Evolutionary conservation across 148 eudicot species (phyloP), one percentile per base, ranked within the genome.

Genomic region (Cornus florida): DNA sequence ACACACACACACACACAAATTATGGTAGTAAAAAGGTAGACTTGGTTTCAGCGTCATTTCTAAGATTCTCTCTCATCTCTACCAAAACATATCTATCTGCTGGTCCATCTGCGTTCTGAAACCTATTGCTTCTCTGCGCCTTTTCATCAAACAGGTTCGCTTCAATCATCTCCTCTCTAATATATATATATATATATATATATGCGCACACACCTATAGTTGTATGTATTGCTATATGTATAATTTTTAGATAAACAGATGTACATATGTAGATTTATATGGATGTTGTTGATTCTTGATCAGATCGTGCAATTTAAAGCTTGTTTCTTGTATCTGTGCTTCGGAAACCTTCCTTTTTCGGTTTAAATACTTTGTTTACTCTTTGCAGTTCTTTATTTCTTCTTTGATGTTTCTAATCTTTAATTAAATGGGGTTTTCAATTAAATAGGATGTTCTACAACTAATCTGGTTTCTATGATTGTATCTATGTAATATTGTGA

Each of bases 141-240:
- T 57, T 60, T 28, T 73, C 43, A 12, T 74, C 77, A 39, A 74
- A 17, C 77, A 59, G 31, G 68, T 74, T 59, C 24, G 20, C 66
- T 62, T 62, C 10, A 4, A 4, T 43, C 66, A 3, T 62, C 24
- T 62, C 66, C 66, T 13, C 19, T 28, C 28, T 28, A 28, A 28
- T 28, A 28, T 28, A 28, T 28, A 1, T 28, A 1, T 28, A 1
- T 28, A 28, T 28, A 28, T 28, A 28, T 28, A 28, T 28, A 28
- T 28, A 28, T 43, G 4, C 10, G 4, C 10, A 62, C 20, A 19
- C 66, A 6, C 20, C 20, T 19, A 62, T 62, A 62, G 3, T n/a
- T 24, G 66, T 53, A 3, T 53, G 59, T 12, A 53, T 12, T 1
- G 53, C 53, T 48, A 48, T 11, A 70, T 41, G 4, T 41, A 53